phyloP scores from a whole-genome alignment of 2,329 filamentous ascomycete species.

The Ustulina deusta region DNA sequence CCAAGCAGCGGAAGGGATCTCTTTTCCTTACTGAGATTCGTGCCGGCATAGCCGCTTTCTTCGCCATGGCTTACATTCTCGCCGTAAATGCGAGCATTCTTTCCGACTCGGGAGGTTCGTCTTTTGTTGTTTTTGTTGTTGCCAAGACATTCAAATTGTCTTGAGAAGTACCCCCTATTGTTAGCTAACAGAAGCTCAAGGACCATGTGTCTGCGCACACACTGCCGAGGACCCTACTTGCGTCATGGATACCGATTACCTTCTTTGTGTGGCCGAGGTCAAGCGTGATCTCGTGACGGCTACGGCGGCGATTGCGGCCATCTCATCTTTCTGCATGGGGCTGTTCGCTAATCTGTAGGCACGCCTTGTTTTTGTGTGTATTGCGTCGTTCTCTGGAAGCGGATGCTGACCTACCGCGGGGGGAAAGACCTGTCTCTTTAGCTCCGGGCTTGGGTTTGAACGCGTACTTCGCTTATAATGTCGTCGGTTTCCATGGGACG shows the following conservation, averaged over 20 bases:
- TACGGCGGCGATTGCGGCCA: constrained; percentile 83
- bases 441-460: constrained; percentile 86
- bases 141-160: constrained; percentile 58
- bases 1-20: constrained; percentile 77
- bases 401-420: constrained; percentile 31
- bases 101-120: constrained; percentile 48
- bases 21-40: constrained; percentile 87
- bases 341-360: constrained; percentile 79
- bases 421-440: constrained; percentile 70
- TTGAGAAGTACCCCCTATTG: not conserved
- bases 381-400: constrained; percentile 20
- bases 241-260: constrained; percentile 67
- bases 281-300: constrained; percentile 86
- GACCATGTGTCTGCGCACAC: constrained; percentile 78
- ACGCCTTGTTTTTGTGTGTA: not conserved
- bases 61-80: constrained; percentile 71
- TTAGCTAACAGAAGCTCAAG: constrained; percentile 71
- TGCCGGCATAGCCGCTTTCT: constrained; percentile 80
- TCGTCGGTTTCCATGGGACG: constrained; percentile 81
- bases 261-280: constrained; percentile 71
- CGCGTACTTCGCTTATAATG: constrained; percentile 81
- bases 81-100: constrained; percentile 51
- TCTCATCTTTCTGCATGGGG: constrained; percentile 87
- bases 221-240: constrained; percentile 65
- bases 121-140: not conserved